These are phyloP conservation scores for Eragrostis nindensis DNA, from an alignment of 176 grass and related monocot genomes.

Conservation along the genomic window DNA sequence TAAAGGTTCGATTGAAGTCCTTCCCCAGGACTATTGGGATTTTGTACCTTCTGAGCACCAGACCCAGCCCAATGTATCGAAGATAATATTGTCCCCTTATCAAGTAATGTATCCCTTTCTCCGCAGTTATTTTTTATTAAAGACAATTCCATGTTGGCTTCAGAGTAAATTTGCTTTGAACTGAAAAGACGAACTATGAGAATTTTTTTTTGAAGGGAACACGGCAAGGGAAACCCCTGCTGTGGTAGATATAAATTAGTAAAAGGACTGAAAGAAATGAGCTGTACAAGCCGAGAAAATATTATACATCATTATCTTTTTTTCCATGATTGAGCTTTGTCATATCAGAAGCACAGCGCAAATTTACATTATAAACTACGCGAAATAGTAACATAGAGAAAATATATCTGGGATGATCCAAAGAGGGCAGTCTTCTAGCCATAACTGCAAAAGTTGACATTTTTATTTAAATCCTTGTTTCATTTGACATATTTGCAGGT, in stretches of 20 bases:
- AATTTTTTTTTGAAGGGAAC: too few relatives aligned
- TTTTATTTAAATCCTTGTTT: constrained; percentile 23
- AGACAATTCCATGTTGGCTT: constrained; percentile 22
- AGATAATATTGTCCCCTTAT: constrained; percentile 74
- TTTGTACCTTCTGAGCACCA: constrained; percentile 74
- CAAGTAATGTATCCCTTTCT: constrained; percentile 75
- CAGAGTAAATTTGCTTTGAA: background rate
- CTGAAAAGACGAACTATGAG: background rate
- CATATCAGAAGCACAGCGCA: constrained; percentile 5
- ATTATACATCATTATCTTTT: background rate
- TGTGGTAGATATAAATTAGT: too few relatives aligned
- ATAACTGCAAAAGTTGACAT: background rate
- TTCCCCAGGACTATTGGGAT: constrained; percentile 88
- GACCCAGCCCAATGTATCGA: constrained; percentile 48
- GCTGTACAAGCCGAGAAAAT: too few relatives aligned
- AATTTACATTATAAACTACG: constrained; percentile 2
- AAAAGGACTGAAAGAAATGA: too few relatives aligned
- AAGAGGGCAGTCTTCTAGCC: background rate
- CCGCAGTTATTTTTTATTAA: constrained; percentile 39
- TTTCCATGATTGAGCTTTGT: background rate
- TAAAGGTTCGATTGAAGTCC: constrained; percentile 57
- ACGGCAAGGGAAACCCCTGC: too few relatives aligned
- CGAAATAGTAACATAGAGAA: constrained; percentile 29
- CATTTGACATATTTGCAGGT: constrained; percentile 56
- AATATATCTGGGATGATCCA: background rate